Percentiles rank a stretch among this genome's conserved stretches.
These are phyloP conservation scores for Ogataea chonburiensis DNA, from an alignment of 805 yeast genomes.

Conservation along the genomic window DNA sequence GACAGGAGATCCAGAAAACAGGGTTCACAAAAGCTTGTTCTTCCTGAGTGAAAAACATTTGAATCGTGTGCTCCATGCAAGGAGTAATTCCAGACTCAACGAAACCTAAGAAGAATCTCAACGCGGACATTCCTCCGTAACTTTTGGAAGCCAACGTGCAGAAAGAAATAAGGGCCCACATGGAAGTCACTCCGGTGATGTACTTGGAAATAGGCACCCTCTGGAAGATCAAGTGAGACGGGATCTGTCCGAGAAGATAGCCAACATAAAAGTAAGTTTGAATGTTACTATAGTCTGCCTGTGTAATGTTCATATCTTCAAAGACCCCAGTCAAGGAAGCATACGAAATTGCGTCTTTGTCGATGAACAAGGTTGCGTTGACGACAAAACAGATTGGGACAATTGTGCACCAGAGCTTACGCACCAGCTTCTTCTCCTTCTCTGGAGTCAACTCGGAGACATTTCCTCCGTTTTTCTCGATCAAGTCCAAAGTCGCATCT, in stretches of 20 bases:
- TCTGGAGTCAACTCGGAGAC: slow-evolving; percentile 43
- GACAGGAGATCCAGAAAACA: slow-evolving; percentile 47
- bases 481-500: slow-evolving; percentile 25
- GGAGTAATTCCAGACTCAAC: slow-evolving; percentile 32
- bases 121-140: slow-evolving; percentile 35
- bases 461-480: slow-evolving; percentile 15
- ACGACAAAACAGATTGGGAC: slow-evolving; percentile 38
- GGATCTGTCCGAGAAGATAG: slow-evolving; percentile 45
- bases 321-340: slow-evolving; percentile 47
- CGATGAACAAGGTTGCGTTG: slow-evolving; percentile 46
- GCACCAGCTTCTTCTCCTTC: slow-evolving; percentile 38
- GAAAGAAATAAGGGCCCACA: slow-evolving; percentile 9
- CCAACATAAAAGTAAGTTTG: slow-evolving; percentile 49
- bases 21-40: slow-evolving; percentile 48
- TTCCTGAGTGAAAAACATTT: slow-evolving; percentile 44
- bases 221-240: slow-evolving; percentile 43
- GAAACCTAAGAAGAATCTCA: slow-evolving; percentile 38
- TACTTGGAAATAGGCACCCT: slow-evolving; percentile 28
- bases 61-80: slow-evolving; percentile 23
- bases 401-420: slow-evolving; percentile 40
- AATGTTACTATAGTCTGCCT: slow-evolving; percentile 43
- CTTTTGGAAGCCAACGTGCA: slow-evolving; percentile 15
- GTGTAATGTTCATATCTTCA: slow-evolving; percentile 43
- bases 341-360: slow-evolving; percentile 51
- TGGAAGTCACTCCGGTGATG: slow-evolving; percentile 7